Percentiles rank a stretch among this genome's conserved stretches.
Evolutionary conservation across 1,284 basidiomycete species (phyloP).

Genomic region (Flammula alnicola): DNA sequence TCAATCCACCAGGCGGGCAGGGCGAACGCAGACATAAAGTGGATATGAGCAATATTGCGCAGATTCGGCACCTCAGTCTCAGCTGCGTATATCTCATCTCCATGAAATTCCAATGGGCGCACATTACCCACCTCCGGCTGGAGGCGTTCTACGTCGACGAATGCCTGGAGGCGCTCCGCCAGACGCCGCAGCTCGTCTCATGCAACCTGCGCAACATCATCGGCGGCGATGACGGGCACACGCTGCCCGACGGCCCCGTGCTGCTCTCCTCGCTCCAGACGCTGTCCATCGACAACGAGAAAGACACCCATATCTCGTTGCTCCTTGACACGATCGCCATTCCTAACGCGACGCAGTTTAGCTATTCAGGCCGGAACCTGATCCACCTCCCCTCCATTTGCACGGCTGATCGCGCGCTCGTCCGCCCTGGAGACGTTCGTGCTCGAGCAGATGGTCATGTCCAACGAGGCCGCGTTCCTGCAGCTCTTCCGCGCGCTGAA

Average conservation of each 20-base stretch:
- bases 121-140: conserved; percentile 20
- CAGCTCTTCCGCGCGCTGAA: conserved; percentile 7
- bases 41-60: conserved; percentile 17
- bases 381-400: conserved; percentile 10
- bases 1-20: conserved; percentile 22
- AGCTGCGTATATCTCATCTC: conserved; percentile 23
- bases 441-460: conserved; percentile 9
- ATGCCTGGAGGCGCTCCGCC: conserved; percentile 20
- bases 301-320: conserved; percentile 12
- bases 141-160: conserved; percentile 20
- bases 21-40: conserved; percentile 18
- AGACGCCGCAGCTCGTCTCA: conserved; percentile 16
- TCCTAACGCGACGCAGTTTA: conserved; percentile 9
- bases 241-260: conserved; percentile 10
- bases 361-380: conserved; percentile 10
- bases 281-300: conserved; percentile 19
- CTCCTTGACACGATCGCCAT: conserved; percentile 10
- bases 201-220: conserved; percentile 21
- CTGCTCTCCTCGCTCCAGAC: conserved; percentile 14
- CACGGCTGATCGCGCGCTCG: conserved; percentile 6
- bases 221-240: conserved; percentile 15
- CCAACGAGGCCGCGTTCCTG: conserved; percentile 8
- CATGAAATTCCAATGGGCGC: conserved; percentile 21
- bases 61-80: conserved; percentile 18
- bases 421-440: conserved; percentile 11